Conservation (phyloP, 2,329 filamentous ascomycete genomes). For the Aspergillus bombycis region DNA sequence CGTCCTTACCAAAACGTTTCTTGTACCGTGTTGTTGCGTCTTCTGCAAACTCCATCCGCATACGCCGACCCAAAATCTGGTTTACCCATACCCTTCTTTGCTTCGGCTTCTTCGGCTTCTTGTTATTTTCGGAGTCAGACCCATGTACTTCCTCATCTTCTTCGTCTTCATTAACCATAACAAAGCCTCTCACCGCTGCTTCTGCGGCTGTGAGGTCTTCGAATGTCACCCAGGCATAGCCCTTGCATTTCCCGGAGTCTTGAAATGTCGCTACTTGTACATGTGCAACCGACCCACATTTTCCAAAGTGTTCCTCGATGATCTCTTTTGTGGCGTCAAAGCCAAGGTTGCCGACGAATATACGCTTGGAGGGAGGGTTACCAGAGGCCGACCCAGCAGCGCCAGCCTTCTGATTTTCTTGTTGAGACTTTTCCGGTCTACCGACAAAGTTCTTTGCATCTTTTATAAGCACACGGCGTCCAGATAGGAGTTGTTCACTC, state of each 20-base stretch:
- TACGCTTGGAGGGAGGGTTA: conserved; percentile 72
- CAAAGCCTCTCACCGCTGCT: conserved; percentile 78
- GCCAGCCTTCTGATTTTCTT: conserved; percentile 35
- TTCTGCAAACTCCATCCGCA: conserved; percentile 92
- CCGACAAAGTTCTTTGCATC: conserved; percentile 87
- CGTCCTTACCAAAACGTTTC: conserved; percentile 85
- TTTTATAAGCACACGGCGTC: conserved; percentile 88
- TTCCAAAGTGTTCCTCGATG: conserved; percentile 76
- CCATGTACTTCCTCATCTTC: conserved; percentile 51
- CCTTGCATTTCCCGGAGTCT: conserved; percentile 96
- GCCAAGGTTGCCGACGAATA: conserved; percentile 89
- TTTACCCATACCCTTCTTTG: conserved; percentile 78
- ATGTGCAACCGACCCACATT: conserved; percentile 80
- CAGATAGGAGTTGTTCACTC: conserved; percentile 78
- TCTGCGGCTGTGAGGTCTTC: conserved; percentile 74
- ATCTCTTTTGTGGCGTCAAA: conserved; percentile 83
- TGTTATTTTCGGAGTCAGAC: conserved; percentile 39
- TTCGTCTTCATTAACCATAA: conserved; percentile 60
- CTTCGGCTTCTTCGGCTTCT: conserved; percentile 42
- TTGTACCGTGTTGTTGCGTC: conserved; percentile 87
- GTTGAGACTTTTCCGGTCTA: conserved; percentile 70
- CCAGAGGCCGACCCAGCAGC: conserved; percentile 39
- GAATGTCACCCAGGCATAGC: conserved; percentile 94
- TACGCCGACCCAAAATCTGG: conserved; percentile 73
- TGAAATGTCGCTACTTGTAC: conserved; percentile 93